phyloP scores from a whole-genome alignment of 106 monocot species.

The Agapanthus africanus region DNA sequence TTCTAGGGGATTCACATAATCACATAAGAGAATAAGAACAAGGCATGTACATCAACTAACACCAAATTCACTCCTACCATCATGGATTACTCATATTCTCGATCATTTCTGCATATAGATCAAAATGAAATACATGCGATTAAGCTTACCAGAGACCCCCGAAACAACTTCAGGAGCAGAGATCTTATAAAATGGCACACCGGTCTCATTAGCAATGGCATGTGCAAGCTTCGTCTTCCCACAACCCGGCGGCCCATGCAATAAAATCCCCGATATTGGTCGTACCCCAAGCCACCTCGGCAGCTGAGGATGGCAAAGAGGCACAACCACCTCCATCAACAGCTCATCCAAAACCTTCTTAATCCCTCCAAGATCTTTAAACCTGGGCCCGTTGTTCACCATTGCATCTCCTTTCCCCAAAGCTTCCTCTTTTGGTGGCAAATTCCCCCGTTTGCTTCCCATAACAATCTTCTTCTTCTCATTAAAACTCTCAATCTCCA shows the following conservation, averaged over 20 bases:
- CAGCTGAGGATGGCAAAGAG: slow-evolving; percentile 69
- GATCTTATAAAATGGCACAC: slow-evolving; percentile 78
- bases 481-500: slow-evolving; percentile 46
- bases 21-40: too few species aligned
- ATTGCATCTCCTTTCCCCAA: slow-evolving; percentile 14
- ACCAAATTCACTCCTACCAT: too few species aligned
- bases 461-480: slow-evolving; percentile 20
- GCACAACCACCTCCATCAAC: slow-evolving; percentile 77
- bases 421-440: background rate
- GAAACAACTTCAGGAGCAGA: slow-evolving; percentile 82
- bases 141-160: slow-evolving; percentile 72
- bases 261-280: slow-evolving; percentile 65
- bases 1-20: too few species aligned
- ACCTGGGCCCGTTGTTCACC: slow-evolving; percentile 34
- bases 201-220: slow-evolving; percentile 94
- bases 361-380: slow-evolving; percentile 83
- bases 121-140: background rate
- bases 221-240: slow-evolving; percentile 92
- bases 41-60: too few species aligned
- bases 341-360: slow-evolving; percentile 60
- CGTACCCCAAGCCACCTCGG: slow-evolving; percentile 56
- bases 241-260: slow-evolving; percentile 91
- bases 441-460: background rate
- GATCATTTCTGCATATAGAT: too few species aligned
- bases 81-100: too few species aligned